Base-by-base conservation (phyloP, 2,329 filamentous ascomycete genomes). In the Myriosclerotinia scirpicola region DNA sequence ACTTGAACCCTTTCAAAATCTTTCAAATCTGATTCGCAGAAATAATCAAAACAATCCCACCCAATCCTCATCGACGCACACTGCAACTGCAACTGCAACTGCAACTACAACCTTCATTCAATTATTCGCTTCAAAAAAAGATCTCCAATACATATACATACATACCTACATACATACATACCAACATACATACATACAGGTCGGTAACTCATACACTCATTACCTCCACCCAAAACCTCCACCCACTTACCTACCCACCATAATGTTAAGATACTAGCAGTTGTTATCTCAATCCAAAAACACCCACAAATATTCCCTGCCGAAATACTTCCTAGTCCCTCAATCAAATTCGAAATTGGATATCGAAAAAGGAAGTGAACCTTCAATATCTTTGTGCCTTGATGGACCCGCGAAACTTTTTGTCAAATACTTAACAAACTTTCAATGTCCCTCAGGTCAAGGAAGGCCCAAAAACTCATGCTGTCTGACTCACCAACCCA, bases 381-480 rank as follows among this genome's bases (percentile, higher is more conserved):
- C 17, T 48, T 50, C 42, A 20, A 38, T 8, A 46, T 14, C n/a
- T 48, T 50, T 40, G 20, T 30, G 46, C 48, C 11, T 40, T 40
- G 22, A 58, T 56, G 62, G 40, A 56, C 52, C n/a, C n/a, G 53
- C 38, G 62, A 15, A 64, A 17, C 17, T 17, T 40, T 46, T 42
- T 14, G 15, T 46, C 44, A 46, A 46, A n/a, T 56, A 56, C 62
- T 50, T 38, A 56, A 56, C 34, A 30, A 20, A 14, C 34, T 40
- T 38, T 38, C 54, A 36, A 66, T 60, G 56, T 53, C n/a, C 40
- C 22, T 30, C 48, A 53, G 55, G 26, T 50, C 54, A 42, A 62
- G 46, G 22, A 66, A 66, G 55, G 48, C 40, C 54, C 55, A 61
- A 66, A 66, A 66, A 61, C 46, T 66, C 48, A 66, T 66, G 54